These are phyloP conservation scores for Rubroboletus pulcherrimus DNA, from an alignment of 768 basidiomycete genomes.

Conservation along the genomic window DNA sequence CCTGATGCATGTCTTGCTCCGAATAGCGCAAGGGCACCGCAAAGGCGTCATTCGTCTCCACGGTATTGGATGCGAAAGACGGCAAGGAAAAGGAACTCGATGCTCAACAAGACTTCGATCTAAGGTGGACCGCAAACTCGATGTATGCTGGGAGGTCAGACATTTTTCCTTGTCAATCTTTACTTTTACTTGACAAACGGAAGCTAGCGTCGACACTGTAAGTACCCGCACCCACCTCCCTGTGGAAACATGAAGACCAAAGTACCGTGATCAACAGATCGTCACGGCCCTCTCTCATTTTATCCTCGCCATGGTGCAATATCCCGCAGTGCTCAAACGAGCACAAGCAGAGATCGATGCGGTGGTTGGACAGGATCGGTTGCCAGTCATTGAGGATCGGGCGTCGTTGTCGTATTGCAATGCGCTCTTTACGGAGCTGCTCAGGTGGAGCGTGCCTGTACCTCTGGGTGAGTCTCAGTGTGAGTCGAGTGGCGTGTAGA, in stretches of 20 bases:
- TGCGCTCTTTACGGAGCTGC: conserved; percentile 50
- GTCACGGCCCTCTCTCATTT: conserved; percentile 53
- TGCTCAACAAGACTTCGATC: conserved; percentile 53
- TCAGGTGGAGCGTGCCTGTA: conserved; percentile 55
- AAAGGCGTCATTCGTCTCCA: conserved; percentile 41
- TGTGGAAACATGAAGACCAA: conserved; percentile 1
- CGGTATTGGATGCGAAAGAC: conserved; percentile 43
- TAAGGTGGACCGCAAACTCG: conserved; percentile 81
- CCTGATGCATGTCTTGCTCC: neutral
- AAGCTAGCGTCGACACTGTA: conserved; percentile 62
- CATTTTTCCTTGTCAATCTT: neutral
- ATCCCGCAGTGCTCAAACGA: conserved; percentile 53
- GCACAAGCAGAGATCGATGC: conserved; percentile 66
- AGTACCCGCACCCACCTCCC: conserved; percentile 1
- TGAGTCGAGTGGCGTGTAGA: neutral
- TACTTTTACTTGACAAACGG: neutral
- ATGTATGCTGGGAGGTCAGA: conserved; percentile 53
- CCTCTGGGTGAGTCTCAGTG: conserved; percentile 46
- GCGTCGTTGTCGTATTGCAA: conserved; percentile 54
- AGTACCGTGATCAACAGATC: conserved; percentile 35
- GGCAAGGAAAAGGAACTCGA: conserved; percentile 10
- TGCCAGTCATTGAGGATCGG: conserved; percentile 60
- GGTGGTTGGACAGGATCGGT: conserved; percentile 40
- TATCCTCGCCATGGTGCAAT: conserved; percentile 60
- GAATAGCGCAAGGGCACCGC: conserved; percentile 36